Conservation (phyloP, 805 yeast species). For the Scheffersomyces stipitis region DNA sequence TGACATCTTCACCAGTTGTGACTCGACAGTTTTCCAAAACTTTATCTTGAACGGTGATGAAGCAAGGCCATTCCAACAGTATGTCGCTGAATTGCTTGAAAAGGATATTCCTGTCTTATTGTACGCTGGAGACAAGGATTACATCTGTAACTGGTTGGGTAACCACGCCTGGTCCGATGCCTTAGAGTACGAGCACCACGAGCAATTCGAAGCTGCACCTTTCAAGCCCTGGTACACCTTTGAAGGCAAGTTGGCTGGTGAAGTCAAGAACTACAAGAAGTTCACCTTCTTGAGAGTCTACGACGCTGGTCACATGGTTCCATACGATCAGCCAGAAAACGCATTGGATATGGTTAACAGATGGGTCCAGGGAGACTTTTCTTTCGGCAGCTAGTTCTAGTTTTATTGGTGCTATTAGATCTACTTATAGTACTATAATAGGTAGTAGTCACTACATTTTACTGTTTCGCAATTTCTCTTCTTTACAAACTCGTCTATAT, state of each 20-base stretch:
- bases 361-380: constrained; percentile 74
- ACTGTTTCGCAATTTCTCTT: too few relatives aligned
- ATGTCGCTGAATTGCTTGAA: constrained; percentile 44
- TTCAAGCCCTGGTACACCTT: constrained; percentile 19
- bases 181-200: constrained; percentile 19
- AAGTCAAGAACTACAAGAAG: constrained; percentile 67
- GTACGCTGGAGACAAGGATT: constrained; percentile 48
- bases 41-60: constrained; percentile 63
- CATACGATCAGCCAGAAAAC: constrained; percentile 79
- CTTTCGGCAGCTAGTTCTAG: constrained; percentile 5
- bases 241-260: constrained; percentile 50
- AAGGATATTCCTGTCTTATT: constrained; percentile 39
- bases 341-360: constrained; percentile 80
- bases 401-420: too few relatives aligned
- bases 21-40: constrained; percentile 49
- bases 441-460: too few relatives aligned
- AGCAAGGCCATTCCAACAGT: constrained; percentile 69
- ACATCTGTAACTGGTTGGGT: constrained; percentile 47
- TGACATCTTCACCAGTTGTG: constrained; percentile 47
- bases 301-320: constrained; percentile 97
- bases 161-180: constrained; percentile 38
- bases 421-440: too few relatives aligned
- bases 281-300: constrained; percentile 82
- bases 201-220: constrained; percentile 13
- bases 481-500: too few relatives aligned